Conservation (phyloP, 2,329 filamentous ascomycete genomes). For the Fusarium verrucosum region DNA sequence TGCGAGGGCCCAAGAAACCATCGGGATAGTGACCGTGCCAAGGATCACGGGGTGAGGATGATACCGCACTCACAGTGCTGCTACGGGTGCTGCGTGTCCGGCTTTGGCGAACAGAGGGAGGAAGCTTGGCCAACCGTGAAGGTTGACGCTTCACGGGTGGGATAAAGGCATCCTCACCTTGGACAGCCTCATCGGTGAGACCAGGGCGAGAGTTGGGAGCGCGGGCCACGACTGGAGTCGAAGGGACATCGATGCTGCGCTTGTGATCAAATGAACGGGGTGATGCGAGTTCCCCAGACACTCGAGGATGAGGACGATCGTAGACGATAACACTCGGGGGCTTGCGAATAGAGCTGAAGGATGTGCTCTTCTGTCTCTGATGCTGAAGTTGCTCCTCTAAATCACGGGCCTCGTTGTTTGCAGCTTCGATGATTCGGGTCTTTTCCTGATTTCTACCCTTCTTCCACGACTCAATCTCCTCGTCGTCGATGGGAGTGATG, state of each 20-base stretch:
- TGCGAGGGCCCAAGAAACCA: slow-evolving; percentile 42
- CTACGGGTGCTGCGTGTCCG: slow-evolving; percentile 59
- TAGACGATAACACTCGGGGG: slow-evolving; percentile 66
- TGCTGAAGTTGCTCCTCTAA: slow-evolving; percentile 24
- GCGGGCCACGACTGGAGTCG: slow-evolving; percentile 63
- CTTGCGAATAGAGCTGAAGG: slow-evolving; percentile 53
- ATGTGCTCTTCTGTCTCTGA: slow-evolving; percentile 45
- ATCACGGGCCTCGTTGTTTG: slow-evolving; percentile 10
- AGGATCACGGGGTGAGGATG: slow-evolving; percentile 50
- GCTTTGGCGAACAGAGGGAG: slow-evolving; percentile 49
- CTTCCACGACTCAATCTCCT: slow-evolving; percentile 73
- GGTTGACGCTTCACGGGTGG: slow-evolving; percentile 61
- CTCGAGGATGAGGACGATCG: slow-evolving; percentile 46
- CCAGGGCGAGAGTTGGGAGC: slow-evolving; percentile 71
- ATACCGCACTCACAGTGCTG: slow-evolving; percentile 53
- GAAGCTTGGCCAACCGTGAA: slow-evolving; percentile 63
- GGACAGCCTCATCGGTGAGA: slow-evolving; percentile 68
- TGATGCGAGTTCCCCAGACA: slow-evolving; percentile 47
- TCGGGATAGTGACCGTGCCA: slow-evolving; percentile 53
- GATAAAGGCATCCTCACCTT: slow-evolving; percentile 69
- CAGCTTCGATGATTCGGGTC: slow-evolving; percentile 39
- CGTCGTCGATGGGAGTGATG: slow-evolving; percentile 70
- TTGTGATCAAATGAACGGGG: slow-evolving; percentile 48
- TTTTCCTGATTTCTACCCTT: slow-evolving; percentile 49
- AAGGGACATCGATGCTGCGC: slow-evolving; percentile 57